Percentiles rank a stretch among this genome's conserved stretches.
phyloP scores from a whole-genome alignment of 768 basidiomycete genomes.

The Auricularia sp. region DNA sequence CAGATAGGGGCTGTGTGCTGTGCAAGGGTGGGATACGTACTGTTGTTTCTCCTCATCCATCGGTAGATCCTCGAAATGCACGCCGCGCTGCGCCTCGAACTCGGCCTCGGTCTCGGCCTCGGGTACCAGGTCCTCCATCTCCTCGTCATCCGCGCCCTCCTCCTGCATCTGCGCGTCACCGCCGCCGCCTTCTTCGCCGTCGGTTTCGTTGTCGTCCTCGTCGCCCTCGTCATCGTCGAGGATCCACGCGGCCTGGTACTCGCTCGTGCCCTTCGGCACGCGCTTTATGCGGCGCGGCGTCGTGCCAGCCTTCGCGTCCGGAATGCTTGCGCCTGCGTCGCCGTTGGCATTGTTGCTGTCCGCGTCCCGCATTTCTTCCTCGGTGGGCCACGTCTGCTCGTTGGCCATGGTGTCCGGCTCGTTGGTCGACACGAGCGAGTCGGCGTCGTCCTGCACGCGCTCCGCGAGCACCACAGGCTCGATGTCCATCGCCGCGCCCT shows the following conservation, averaged over 20 bases:
- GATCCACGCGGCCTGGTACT: constrained; percentile 97
- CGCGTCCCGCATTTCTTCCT: constrained; percentile 75
- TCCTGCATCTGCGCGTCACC: constrained; percentile 15
- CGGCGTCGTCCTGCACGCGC: constrained; percentile 53
- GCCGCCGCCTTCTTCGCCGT: constrained; percentile 34
- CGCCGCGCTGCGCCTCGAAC: constrained; percentile 39
- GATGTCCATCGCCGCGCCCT: constrained; percentile 48
- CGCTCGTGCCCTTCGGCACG: constrained; percentile 91
- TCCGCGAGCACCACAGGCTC: constrained; percentile 59
- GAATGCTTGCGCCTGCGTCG: constrained; percentile 29
- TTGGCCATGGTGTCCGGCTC: constrained; percentile 83
- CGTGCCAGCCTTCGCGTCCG: constrained; percentile 60
- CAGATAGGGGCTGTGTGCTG: too few species aligned
- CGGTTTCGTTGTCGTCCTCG: constrained; percentile 36
- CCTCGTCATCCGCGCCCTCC: constrained; percentile 22
- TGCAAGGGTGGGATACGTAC: constrained; percentile 34
- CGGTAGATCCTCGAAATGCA: constrained; percentile 67
- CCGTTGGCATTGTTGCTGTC: constrained; percentile 13
- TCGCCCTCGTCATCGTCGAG: constrained; percentile 70
- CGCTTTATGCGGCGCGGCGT: constrained; percentile 73
- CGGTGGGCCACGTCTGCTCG: constrained; percentile 98
- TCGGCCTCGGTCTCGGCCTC: constrained; percentile 51
- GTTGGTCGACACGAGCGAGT: constrained; percentile 81
- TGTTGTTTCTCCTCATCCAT: constrained; percentile 79
- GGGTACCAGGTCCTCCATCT: constrained; percentile 12